Conservation (phyloP, 2,329 filamentous ascomycete genomes). For the Colletotrichum navitas region DNA sequence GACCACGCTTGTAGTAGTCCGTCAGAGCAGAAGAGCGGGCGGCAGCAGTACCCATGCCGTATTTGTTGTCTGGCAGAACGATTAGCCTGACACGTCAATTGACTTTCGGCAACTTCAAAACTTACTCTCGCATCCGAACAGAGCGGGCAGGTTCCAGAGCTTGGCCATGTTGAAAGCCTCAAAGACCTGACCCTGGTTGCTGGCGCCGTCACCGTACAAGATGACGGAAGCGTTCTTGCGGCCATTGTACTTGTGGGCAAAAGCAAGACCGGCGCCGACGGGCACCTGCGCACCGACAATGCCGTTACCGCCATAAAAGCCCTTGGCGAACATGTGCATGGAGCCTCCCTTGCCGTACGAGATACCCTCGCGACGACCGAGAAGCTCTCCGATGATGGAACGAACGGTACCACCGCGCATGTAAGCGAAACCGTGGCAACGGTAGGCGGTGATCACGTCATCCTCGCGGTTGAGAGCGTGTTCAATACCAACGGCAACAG, state of each 20-base stretch:
- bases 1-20: constrained; percentile 99
- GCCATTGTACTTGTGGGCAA: constrained; percentile 94
- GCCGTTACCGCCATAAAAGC: constrained; percentile 98
- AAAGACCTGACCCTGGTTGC: constrained; percentile 99
- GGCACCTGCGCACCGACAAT: constrained; percentile 99
- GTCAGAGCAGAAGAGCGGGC: constrained; percentile 94
- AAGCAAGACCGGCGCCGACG: constrained; percentile 94
- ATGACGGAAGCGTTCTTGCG: constrained; percentile 89
- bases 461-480: constrained; percentile 92
- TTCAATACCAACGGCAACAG: constrained; percentile 96
- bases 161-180: constrained; percentile 99
- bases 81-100: constrained; percentile 45
- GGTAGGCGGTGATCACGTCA: constrained; percentile 97
- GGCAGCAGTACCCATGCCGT: constrained; percentile 98
- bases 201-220: constrained; percentile 97
- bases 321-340: constrained; percentile 99
- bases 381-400: constrained; percentile 94
- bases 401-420: constrained; percentile 94
- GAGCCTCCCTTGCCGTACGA: constrained; percentile 99
- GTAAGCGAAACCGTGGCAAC: constrained; percentile 97
- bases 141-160: constrained; percentile 94
- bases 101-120: constrained; percentile 44
- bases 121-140: constrained; percentile 98
- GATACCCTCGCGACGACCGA: constrained; percentile 95
- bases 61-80: constrained; percentile 88